These are phyloP conservation scores for Beauveria caledonica DNA, from an alignment of 2,329 filamentous ascomycete species.

Conservation along the genomic window DNA sequence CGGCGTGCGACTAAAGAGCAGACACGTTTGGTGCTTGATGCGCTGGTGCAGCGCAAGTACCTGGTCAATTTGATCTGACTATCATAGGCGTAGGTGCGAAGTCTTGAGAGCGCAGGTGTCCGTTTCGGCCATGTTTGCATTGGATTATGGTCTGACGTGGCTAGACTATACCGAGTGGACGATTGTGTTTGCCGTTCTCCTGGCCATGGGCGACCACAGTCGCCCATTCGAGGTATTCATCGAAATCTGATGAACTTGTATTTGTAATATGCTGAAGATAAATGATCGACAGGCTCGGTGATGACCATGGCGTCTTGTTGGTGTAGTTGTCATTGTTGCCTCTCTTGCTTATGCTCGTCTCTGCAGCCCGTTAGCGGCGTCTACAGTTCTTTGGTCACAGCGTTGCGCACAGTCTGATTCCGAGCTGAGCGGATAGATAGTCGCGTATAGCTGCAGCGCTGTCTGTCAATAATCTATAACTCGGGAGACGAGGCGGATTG, in stretches of 20 bases:
- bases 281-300: neutral
- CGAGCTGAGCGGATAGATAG: constrained; percentile 33
- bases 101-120: neutral
- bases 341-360: neutral
- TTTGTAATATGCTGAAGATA: neutral
- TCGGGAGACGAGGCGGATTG: neutral
- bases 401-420: constrained; percentile 23
- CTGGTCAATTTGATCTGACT: neutral
- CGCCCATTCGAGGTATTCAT: neutral
- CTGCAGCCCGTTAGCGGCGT: neutral
- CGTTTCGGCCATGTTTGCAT: neutral
- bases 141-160: neutral
- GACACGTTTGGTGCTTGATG: neutral
- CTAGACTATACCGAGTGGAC: neutral
- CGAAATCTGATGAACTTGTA: neutral
- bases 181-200: neutral
- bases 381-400: neutral
- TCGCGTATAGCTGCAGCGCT: constrained; percentile 28
- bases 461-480: neutral
- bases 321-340: neutral
- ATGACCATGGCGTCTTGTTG: neutral
- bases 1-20: neutral
- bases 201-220: neutral
- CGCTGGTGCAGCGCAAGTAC: neutral
- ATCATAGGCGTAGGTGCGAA: neutral